Evolutionary conservation across 208 protist genomes (phyloP).

Genomic region (Trypanosoma lewisi): DNA sequence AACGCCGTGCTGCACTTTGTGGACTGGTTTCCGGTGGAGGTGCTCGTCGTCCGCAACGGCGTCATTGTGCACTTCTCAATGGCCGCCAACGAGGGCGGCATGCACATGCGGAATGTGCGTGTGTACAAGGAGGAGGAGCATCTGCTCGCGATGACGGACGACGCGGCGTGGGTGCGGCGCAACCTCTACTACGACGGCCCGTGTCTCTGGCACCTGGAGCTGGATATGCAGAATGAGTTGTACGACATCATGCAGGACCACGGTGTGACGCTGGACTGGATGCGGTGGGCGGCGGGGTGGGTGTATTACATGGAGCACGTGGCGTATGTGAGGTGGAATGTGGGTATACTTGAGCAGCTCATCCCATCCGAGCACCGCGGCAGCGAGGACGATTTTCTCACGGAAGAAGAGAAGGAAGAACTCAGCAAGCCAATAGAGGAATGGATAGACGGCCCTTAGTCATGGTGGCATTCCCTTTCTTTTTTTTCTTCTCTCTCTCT

Average conservation of each 20-base stretch:
- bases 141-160: conserved; percentile 38
- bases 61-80: conserved; percentile 80
- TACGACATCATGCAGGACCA: conserved; percentile 89
- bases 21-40: conserved; percentile 78
- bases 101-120: conserved; percentile 90
- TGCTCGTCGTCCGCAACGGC: conserved; percentile 67
- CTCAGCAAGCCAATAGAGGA: conserved; percentile 62
- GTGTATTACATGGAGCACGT: conserved; percentile 80
- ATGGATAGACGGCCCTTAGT: conserved; percentile 40
- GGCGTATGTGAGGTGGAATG: conserved; percentile 53
- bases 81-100: conserved; percentile 63
- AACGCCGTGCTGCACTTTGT: conserved; percentile 69
- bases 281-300: conserved; percentile 73
- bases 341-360: conserved; percentile 63
- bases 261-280: conserved; percentile 66
- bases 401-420: conserved; percentile 36
- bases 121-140: conserved; percentile 48
- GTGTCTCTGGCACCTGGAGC: conserved; percentile 80
- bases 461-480: conserved; percentile 15
- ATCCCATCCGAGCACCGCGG: conserved; percentile 51
- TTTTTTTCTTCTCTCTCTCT: conserved; percentile 3
- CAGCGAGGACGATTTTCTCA: conserved; percentile 69
- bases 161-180: conserved; percentile 49
- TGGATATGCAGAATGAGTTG: conserved; percentile 78
- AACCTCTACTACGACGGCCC: conserved; percentile 83